Evolutionary conservation across 352 stramenopile species (phyloP).

Genomic region (Globisporangium rhizosaccharum): DNA sequence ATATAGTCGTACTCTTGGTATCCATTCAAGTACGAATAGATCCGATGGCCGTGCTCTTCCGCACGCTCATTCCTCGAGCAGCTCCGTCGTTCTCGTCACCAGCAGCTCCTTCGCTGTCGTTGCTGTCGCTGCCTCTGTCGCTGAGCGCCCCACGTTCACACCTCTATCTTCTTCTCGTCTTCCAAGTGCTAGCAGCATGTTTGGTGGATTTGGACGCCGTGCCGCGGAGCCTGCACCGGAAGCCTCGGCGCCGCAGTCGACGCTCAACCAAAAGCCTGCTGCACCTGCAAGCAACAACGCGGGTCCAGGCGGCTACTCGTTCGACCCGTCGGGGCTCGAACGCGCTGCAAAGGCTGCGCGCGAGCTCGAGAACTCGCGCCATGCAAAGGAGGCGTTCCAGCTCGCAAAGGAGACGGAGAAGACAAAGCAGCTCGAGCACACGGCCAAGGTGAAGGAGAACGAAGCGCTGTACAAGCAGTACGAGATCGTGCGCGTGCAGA

Average conservation of each 20-base stretch:
- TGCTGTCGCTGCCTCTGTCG: too few species aligned
- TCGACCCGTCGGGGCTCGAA: slow-evolving; percentile 96
- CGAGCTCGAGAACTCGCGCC: slow-evolving; percentile 94
- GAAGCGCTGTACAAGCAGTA: slow-evolving; percentile 92
- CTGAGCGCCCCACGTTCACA: too few species aligned
- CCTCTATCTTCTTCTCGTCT: too few species aligned
- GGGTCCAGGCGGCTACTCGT: slow-evolving; percentile 74
- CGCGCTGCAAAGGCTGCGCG: slow-evolving; percentile 95
- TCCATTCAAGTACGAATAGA: too few species aligned
- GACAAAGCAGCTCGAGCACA: slow-evolving; percentile 93
- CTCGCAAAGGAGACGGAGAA: slow-evolving; percentile 94
- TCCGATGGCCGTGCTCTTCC: too few species aligned
- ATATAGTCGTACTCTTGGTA: too few species aligned
- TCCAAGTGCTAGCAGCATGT: slow-evolving; percentile 7
- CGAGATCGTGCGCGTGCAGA: slow-evolving; percentile 93
- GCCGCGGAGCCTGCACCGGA: slow-evolving; percentile 12
- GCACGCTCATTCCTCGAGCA: too few species aligned
- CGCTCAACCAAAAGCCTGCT: slow-evolving; percentile 20
- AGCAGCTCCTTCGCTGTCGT: too few species aligned
- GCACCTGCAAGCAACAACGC: slow-evolving; percentile 1
- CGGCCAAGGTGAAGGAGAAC: slow-evolving; percentile 90
- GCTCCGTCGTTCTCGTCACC: too few species aligned
- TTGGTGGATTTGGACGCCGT: slow-evolving; percentile 18
- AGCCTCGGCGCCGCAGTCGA: slow-evolving; percentile 2
- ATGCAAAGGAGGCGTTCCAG: slow-evolving; percentile 93